Base-by-base conservation (phyloP, 208 protist species). In the Endotrypanum monterogeii region DNA sequence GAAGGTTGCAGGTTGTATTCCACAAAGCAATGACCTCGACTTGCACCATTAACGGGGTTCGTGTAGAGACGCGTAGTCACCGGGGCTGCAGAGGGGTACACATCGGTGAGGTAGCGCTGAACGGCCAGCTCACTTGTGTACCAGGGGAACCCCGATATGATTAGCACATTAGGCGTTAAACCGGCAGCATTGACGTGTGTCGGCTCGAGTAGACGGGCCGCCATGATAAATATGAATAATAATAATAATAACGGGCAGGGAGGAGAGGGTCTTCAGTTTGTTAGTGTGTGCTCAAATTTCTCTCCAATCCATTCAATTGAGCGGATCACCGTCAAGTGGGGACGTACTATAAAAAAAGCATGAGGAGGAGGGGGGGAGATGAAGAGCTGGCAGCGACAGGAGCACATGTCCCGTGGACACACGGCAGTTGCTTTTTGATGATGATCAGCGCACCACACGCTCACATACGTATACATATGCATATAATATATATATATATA, bases 91-190 rank as follows among this genome's bases (percentile, higher is more conserved):
- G 60, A 56, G 8, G 78, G 77, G 87, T 87, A 83, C 16, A 89
- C 14, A 28, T 84, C 62, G n/a, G 30, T 41, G 65, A 96, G 78
- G 77, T 94, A 89, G 55, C 85, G 68, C 50, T 76, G 77, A 25
- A 94, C 70, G 14, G 75, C 78, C 44, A 72, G 46, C 78, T 93
- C 90, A 35, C 77, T 87, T 1, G 80, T 85, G 83, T 95, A 80
- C 90, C 93, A 97, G 20, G 93, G 83, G 32, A 95, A 90, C 37
- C 89, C 90, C 28, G 81, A 84, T 18, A 94, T 52, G 51, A 97
- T 72, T 11, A 97, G 76, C 2, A 94, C 89, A 60, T 90, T 94
- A 16, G 80, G 69, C n/a, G 58, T 51, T 20, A 68, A 46, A 8
- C 52, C 44, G n/a, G 60, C 52, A 2, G 48, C 76, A 41, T 67